Evolutionary conservation across 2,329 filamentous ascomycete genomes (phyloP).

Genomic region (Dactylellina sp.): DNA sequence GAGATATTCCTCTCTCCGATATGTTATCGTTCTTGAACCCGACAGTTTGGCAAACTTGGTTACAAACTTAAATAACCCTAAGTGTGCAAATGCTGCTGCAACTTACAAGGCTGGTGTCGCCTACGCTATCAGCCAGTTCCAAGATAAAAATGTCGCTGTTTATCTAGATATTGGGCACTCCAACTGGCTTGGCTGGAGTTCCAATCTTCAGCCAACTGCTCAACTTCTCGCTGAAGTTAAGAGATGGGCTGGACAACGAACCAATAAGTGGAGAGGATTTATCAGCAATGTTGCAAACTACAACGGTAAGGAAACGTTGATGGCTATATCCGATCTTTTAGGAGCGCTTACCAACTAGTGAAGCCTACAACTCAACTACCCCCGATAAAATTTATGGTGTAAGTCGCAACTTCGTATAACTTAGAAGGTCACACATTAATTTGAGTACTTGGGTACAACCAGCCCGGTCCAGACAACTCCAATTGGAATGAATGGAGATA

Average conservation of each 20-base stretch:
- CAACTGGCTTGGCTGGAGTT: conserved; percentile 66
- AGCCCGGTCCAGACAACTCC: conserved; percentile 65
- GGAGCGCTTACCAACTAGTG: neutral
- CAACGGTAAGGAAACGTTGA: conserved; percentile 68
- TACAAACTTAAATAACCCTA: conserved; percentile 63
- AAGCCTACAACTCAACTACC: conserved; percentile 62
- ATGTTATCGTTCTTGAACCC: conserved; percentile 66
- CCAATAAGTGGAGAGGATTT: conserved; percentile 66
- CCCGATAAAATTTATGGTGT: conserved; percentile 60
- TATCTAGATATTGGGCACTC: conserved; percentile 66
- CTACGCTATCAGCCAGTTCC: conserved; percentile 64
- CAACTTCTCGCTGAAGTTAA: conserved; percentile 66
- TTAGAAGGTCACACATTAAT: neutral
- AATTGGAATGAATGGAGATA: conserved; percentile 70
- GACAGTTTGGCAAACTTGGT: conserved; percentile 66
- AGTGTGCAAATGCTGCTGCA: conserved; percentile 64
- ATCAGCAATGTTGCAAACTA: conserved; percentile 73
- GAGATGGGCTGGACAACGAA: conserved; percentile 67
- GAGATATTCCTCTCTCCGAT: conserved; percentile 60
- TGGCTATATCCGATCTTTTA: too few species aligned
- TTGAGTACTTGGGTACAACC: conserved; percentile 64
- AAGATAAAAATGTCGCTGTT: conserved; percentile 63
- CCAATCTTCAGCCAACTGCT: conserved; percentile 65
- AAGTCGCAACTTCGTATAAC: conserved; percentile 1
- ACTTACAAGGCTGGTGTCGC: conserved; percentile 65